A percentile compares a stretch with the other conserved stretches of the same genome.
phyloP scores from a whole-genome alignment of 495 filamentous ascomycete genomes.

The Hypoxylon rickii region DNA sequence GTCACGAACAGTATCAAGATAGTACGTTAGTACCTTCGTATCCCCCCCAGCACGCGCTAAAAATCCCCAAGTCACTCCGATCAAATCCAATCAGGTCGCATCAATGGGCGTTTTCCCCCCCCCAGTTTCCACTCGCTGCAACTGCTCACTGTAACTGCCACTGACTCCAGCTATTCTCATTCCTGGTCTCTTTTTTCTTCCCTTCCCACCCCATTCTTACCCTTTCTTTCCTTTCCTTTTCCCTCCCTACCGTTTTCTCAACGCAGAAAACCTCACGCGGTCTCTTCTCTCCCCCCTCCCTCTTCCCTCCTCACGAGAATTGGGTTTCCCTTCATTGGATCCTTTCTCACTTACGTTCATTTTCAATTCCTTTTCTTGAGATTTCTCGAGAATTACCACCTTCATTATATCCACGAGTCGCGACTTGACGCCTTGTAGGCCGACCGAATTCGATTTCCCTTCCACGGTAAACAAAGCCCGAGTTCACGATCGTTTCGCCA shows the following conservation, averaged over 20 bases:
- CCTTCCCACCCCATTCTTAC: too few species aligned
- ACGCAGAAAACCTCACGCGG: constrained; percentile 40
- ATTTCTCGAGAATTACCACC: constrained; percentile 29
- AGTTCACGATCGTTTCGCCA: constrained; percentile 23
- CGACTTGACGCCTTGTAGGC: constrained; percentile 25
- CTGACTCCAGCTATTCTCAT: constrained; percentile 11
- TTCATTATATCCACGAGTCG: constrained; percentile 31
- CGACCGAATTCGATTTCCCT: constrained; percentile 21
- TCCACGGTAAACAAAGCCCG: constrained; percentile 25
- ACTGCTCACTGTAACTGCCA: constrained; percentile 2
- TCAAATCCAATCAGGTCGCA: too few species aligned
- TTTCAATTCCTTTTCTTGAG: constrained; percentile 29
- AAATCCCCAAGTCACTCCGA: too few species aligned
- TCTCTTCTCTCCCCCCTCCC: constrained; percentile 28
- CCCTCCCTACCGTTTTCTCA: constrained; percentile 36
- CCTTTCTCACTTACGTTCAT: constrained; percentile 41
- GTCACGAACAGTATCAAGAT: too few species aligned
- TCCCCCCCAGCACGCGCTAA: neutral
- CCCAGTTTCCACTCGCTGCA: neutral
- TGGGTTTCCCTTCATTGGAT: constrained; percentile 36
- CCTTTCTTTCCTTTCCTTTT: constrained; percentile 29
- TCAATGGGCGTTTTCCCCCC: neutral
- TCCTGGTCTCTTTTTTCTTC: constrained; percentile 22
- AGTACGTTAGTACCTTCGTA: neutral
- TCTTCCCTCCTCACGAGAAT: constrained; percentile 24